Evolutionary conservation across 441 rosid genomes (phyloP).

Genomic region (Arabidopsis hybrid): DNA sequence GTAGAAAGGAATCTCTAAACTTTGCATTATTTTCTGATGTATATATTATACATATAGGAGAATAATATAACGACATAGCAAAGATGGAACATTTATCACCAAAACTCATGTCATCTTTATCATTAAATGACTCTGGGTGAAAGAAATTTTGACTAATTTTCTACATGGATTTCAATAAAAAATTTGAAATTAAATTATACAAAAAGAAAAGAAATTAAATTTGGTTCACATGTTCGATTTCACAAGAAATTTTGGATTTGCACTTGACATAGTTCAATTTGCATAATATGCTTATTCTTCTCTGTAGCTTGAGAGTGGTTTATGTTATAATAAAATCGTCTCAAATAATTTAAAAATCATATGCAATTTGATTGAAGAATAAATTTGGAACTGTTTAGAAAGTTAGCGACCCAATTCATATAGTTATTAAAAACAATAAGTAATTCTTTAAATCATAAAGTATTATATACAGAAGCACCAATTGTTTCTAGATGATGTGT

Average conservation of each 20-base stretch:
- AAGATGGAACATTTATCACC: constrained; percentile 28
- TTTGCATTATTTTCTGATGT: constrained; percentile 9
- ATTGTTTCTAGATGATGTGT: background rate
- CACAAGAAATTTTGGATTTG: constrained; percentile 17
- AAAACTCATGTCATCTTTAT: background rate
- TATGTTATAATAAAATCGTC: background rate
- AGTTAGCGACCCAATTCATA: background rate
- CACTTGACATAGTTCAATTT: constrained; percentile 20
- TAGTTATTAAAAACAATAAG: background rate
- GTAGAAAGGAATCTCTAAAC: constrained; percentile 30
- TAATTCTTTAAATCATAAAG: background rate
- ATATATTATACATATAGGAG: constrained; percentile 9
- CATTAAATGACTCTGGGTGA: background rate
- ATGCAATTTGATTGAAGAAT: constrained; percentile 17
- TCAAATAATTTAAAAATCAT: background rate
- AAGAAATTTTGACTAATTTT: constrained; percentile 15
- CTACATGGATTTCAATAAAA: constrained; percentile 9
- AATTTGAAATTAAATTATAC: background rate
- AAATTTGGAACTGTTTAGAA: background rate
- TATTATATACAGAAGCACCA: background rate
- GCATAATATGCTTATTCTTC: constrained; percentile 21
- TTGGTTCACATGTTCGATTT: constrained; percentile 9
- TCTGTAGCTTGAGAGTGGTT: background rate
- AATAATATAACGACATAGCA: constrained; percentile 9
- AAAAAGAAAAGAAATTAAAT: constrained; percentile 10